Evolutionary conservation across 2,329 filamentous ascomycete species (phyloP).

Genomic region (Hypoxylon sp.): DNA sequence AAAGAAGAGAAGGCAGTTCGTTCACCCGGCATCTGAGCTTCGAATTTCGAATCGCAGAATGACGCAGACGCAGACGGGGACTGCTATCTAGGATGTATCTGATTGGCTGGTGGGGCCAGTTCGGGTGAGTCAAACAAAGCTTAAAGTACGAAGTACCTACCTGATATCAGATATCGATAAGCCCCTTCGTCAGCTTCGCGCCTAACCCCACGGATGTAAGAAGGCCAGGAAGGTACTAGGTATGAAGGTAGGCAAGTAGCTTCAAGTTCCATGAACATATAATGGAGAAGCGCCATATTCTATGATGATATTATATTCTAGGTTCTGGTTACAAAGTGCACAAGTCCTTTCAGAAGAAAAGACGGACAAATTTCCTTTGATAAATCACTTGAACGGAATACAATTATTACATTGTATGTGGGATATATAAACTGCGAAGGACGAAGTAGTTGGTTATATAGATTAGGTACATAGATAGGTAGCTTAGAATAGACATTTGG

Average conservation of each 20-base stretch:
- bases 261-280: no score
- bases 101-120: conserved; percentile 3
- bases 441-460: no score
- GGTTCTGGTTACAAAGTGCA: background rate
- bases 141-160: background rate
- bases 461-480: background rate
- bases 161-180: conserved; percentile 19
- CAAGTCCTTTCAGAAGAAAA: background rate
- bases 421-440: background rate
- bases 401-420: background rate
- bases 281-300: no score
- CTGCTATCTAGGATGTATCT: background rate
- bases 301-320: background rate
- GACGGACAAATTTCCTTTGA: background rate
- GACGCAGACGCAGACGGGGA: conserved; percentile 30
- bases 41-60: conserved; percentile 18
- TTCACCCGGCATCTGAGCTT: conserved; percentile 1
- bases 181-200: conserved; percentile 1
- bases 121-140: background rate
- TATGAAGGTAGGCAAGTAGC: no score
- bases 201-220: no score
- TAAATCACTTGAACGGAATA: background rate
- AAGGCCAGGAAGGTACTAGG: no score
- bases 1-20: background rate
- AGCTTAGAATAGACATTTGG: no score